Base-by-base conservation (phyloP, 2,329 filamentous ascomycete species). In the Orbilia oligospora region DNA sequence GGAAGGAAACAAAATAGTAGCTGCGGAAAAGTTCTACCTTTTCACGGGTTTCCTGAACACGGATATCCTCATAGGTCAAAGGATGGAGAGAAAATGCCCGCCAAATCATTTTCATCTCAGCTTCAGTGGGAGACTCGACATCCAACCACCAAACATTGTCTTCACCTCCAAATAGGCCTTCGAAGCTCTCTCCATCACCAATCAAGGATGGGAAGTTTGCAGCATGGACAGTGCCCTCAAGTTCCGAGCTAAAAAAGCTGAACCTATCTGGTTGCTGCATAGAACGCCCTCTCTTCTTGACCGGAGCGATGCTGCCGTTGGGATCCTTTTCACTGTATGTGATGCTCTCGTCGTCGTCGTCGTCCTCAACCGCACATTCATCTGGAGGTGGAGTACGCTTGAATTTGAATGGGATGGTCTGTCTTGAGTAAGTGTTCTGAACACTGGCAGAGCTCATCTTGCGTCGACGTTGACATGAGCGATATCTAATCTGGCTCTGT, bases 1-100 rank as follows among this genome's bases (percentile, higher is more conserved):
- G 92, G 84, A 99, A 99, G 84, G 97, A 98, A 85, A 99, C 93
- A 83, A 99, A 97, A 85, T 99, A 99, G 86, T 99, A 99, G 84
- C 97, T 92, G 38, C 93, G 91, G 87, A 99, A 99, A 0, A 99
- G 88, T 84, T 99, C 96, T 0, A 99, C 96, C 85, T 99, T 99
- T 83, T 99, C 96, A 22, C 96, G 94, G 48, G 94, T 93, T 86
- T 99, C 96, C 84, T 98, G 93, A 87, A 97, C 91, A 88, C 98
- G 91, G 82, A 99, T 97, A 83, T 99, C 96, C 84, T 99, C 96
- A 0, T 93, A 91, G 0, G 96, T 99, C 75, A 99, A 86, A 0
- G 96, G 94, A 85, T 99, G 96, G 77, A 99, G 97, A 16, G 94
- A 93, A 83, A 99, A 99, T 0, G 96, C 89, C 83, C 97, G 97